Base-by-base conservation (phyloP, 805 yeast species). In the Yarrowia keelungensis region DNA sequence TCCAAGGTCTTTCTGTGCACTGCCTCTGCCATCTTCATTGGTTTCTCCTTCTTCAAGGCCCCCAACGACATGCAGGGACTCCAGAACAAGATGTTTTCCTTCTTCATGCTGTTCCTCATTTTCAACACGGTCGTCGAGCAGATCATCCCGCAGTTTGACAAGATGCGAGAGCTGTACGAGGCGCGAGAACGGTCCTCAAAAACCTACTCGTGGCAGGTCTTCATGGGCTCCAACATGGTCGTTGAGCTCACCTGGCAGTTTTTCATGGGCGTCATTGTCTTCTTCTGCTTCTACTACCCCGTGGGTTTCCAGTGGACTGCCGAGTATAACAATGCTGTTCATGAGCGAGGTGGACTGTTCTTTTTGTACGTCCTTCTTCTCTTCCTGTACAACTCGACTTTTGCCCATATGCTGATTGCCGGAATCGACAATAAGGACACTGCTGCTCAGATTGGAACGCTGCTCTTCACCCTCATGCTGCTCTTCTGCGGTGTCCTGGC, bases 31-130 rank as follows among this genome's bases (percentile, higher is more conserved):
- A 74, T 89, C 61, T 87, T 88, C 80, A 87, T 87, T 72, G 91
- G 91, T 71, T 86, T 88, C 75, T 84, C 90, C 8, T 87, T 87
- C 78, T 88, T 84, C 79, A 87, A 87, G 70, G 90, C 91, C 41
- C 80, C 81, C 69, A 82, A 82, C 32, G 83, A 91, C 14, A 75
- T 82, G 62, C 91, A 87, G 77, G 89, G 91, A 75, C 76, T 90
- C 74, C 97, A 92, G 78, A 90, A 91, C 78, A 95, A 89, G 80
- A 87, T 90, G 92, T 85, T 89, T 73, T 82, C 92, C 2, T 75
- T 89, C 54, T 90, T 90, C 80, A 88, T 89, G 92, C 84, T 86
- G 73, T 75, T 85, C 49, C 82, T 85, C 72, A 80, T 84, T 56
- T 82, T 87, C 73, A 78, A 81, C 71, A 84, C 87, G 45, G 78